phyloP scores from a whole-genome alignment of 257 asterid genomes.

The Plantago major region DNA sequence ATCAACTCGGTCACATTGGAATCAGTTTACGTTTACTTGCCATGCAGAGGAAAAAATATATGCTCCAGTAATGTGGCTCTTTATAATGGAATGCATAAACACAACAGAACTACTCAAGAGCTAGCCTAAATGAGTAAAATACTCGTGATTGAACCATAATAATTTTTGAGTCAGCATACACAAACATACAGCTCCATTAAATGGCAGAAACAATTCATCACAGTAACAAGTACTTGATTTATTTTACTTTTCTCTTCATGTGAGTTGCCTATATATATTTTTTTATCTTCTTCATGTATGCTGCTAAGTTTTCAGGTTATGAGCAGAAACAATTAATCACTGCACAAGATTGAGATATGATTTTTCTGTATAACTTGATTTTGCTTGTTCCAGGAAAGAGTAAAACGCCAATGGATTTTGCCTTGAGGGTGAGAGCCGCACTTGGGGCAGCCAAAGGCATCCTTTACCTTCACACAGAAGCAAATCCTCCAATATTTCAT shows the following conservation, averaged over 20 bases:
- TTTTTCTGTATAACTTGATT: neutral
- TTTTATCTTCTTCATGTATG: neutral
- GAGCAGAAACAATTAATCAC: neutral
- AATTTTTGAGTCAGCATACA: too few species aligned
- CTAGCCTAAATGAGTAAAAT: too few species aligned
- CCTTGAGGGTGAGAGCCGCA: conserved; percentile 68
- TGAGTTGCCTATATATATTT: neutral
- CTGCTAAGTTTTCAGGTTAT: neutral
- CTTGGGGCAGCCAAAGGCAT: conserved; percentile 86
- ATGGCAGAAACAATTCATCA: too few species aligned
- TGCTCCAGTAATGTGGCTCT: too few species aligned
- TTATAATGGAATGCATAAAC: too few species aligned
- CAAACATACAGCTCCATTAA: too few species aligned
- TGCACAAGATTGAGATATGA: neutral
- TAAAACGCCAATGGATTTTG: conserved; percentile 52
- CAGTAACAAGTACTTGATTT: too few species aligned
- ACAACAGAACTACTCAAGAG: too few species aligned
- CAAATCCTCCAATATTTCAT: conserved; percentile 97
- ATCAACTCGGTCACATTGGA: conserved; percentile 1
- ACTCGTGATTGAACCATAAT: too few species aligned
- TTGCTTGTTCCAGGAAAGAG: conserved; percentile 46
- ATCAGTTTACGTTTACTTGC: too few species aligned
- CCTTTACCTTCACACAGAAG: conserved; percentile 93
- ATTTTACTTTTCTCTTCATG: neutral
- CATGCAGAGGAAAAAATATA: too few species aligned